Base-by-base conservation (phyloP, 2,329 filamentous ascomycete genomes). In the Zymoseptoria passerinii region DNA sequence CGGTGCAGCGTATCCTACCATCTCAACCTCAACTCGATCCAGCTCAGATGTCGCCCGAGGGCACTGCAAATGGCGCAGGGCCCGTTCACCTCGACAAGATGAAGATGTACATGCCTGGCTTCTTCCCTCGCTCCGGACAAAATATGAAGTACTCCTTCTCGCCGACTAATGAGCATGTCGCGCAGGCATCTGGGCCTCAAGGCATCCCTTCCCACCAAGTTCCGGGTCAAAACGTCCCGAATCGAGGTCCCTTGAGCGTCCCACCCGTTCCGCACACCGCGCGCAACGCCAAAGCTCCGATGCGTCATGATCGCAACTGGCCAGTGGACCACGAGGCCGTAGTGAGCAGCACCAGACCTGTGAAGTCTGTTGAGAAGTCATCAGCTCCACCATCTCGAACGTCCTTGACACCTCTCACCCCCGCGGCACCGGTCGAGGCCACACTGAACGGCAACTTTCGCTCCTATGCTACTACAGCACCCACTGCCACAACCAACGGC, bases 61-160 rank as follows among this genome's bases (percentile, higher is more conserved):
- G 20, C 28, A 49, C 48, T 16, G 20, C 55, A 18, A 48, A 58
- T 23, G 53, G 53, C 27, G 56, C 52, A 23, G 44, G 4, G 9
- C 19, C 35, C 20, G 55, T 57, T n/a, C 54, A 61, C 10, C 44
- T 62, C 18, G 61, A 64, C 50, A 65, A 64, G 54, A 57, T 65
- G 35, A 67, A 66, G 48, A 59, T 66, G 55, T 67, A 66, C 55
- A 61, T 60, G 55, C 59, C 63, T 5, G 61, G 59, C 54, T 62
- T 57, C 49, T 57, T 67, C 5, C 62, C 67, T 19, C 64, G 63
- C 19, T 66, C 67, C 23, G 68, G 68, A 10, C 61, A 67, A 54
- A 55, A 57, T 28, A 68, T 70, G 66, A 68, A 66, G 50, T 69
- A 69, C 58, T 68, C 66, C 8, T 70, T 70, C 59, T 59, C 66